Conservation (phyloP, 768 basidiomycete species). For the Auricularia sp. region DNA sequence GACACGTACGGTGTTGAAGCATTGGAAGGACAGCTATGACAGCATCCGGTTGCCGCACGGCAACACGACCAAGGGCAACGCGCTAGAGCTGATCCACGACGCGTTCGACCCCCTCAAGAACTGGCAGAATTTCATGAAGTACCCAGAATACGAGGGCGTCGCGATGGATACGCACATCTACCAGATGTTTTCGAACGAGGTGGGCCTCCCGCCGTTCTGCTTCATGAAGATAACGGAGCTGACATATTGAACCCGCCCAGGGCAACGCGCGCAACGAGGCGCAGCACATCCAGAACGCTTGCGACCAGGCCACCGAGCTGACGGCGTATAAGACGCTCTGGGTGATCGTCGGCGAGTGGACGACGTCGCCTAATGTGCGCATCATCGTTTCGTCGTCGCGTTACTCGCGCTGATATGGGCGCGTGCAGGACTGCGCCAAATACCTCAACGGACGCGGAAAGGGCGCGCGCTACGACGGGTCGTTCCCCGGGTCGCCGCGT, state of each 20-base stretch:
- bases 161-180: constrained; percentile 12
- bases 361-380: constrained; percentile 67
- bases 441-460: constrained; percentile 27
- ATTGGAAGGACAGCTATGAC: constrained; percentile 11
- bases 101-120: constrained; percentile 13
- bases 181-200: not conserved
- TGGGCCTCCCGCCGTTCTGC: not conserved
- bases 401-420: too few relatives aligned
- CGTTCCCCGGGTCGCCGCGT: constrained; percentile 15
- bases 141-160: constrained; percentile 11
- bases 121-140: constrained; percentile 12
- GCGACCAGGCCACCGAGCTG: constrained; percentile 7
- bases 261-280: constrained; percentile 3
- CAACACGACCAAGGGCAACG: constrained; percentile 7
- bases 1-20: constrained; percentile 5
- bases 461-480: constrained; percentile 24
- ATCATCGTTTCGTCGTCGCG: constrained; percentile 9
- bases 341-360: constrained; percentile 57
- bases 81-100: constrained; percentile 13
- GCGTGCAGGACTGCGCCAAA: constrained; percentile 20
- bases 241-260: not conserved
- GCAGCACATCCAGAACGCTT: constrained; percentile 10
- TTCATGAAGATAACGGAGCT: constrained; percentile 10
- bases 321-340: constrained; percentile 16
- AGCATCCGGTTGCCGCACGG: constrained; percentile 7